Conservation (phyloP, 2,329 filamentous ascomycete genomes). For the Pseudofabraea citricarpa region DNA sequence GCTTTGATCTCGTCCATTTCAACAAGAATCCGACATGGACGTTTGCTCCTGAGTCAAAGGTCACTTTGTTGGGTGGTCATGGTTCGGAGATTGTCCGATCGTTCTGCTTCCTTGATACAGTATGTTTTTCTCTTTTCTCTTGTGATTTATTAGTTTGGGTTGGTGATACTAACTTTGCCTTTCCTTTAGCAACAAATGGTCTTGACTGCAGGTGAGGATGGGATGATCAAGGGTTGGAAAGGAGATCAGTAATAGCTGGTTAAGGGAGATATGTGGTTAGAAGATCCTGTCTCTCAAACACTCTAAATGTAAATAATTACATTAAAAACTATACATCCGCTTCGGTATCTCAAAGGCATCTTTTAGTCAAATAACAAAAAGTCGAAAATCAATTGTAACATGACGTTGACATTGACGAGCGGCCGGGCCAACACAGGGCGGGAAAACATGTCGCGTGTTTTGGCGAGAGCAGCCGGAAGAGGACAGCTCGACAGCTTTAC, state of each 20-base stretch:
- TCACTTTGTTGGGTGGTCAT: conserved; percentile 58
- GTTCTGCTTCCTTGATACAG: conserved; percentile 59
- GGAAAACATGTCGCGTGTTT: conserved; percentile 10
- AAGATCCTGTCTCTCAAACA: too few relatives aligned
- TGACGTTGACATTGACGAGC: too few relatives aligned
- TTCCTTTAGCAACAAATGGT: conserved; percentile 25
- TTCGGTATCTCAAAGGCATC: too few relatives aligned
- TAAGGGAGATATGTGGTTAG: neutral
- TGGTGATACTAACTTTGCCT: conserved; percentile 8
- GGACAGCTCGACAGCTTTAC: conserved; percentile 18
- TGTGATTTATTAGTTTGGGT: neutral
- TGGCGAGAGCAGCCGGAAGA: conserved; percentile 16
- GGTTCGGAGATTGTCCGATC: conserved; percentile 58
- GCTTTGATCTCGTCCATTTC: conserved; percentile 57
- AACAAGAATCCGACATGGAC: conserved; percentile 47
- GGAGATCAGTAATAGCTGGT: conserved; percentile 16
- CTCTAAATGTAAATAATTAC: too few relatives aligned
- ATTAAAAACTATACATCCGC: too few relatives aligned
- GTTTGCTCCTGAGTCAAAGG: conserved; percentile 49
- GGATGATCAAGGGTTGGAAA: conserved; percentile 33
- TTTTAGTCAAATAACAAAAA: too few relatives aligned
- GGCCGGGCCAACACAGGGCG: too few relatives aligned
- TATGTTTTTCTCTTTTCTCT: conserved; percentile 21
- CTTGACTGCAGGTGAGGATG: conserved; percentile 35
- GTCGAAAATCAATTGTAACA: too few relatives aligned